Base-by-base conservation (phyloP, 2,329 filamentous ascomycete genomes). In the Fusarium sp. region DNA sequence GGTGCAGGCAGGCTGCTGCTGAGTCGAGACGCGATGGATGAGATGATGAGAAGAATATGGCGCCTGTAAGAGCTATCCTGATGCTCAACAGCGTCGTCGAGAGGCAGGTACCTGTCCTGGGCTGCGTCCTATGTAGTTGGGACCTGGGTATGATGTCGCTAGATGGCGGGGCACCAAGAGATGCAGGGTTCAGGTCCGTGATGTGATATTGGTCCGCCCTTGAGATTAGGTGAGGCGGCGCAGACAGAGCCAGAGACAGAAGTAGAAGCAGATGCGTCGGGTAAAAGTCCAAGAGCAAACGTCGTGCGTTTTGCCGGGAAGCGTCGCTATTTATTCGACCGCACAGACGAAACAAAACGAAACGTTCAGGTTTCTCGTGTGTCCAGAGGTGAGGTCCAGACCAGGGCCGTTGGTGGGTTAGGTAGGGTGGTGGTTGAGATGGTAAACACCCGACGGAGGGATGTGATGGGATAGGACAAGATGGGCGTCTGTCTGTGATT, bases 171-270 rank as follows among this genome's bases (percentile, higher is more conserved):
- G 70, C 68, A 57, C 35, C 31, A 18, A 47, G 40, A 68, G 60
- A 74, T 72, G 71, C 71, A 74, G 71, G 71, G 71, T 72, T 74
- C 71, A 74, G 71, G 57, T 66, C 64, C 68, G 64, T 71, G 58
- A 74, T 74, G 71, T 65, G 63, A 73, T 74, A 54, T 42, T 57
- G 29, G 54, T 54, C 45, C 56, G 61, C 59, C 59, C 63, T 70
- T 58, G 54, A 40, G 68, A 72, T 66, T 69, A 74, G 68, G 65
- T 63, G 71, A 73, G 68, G 61, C 66, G 60, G 38, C 61, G 35
- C 56, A 42, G 58, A 52, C 33, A 47, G 42, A 47, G 8, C 2
- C 20, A 45, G 42, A 45, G 20, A 22, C 42, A 16, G 45, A 50
- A 18, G 20, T 20, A 38, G 35, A 27, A 22, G 27, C 33, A 36